Conservation (phyloP, 441 rosid genomes). For the Daphne laureola region DNA sequence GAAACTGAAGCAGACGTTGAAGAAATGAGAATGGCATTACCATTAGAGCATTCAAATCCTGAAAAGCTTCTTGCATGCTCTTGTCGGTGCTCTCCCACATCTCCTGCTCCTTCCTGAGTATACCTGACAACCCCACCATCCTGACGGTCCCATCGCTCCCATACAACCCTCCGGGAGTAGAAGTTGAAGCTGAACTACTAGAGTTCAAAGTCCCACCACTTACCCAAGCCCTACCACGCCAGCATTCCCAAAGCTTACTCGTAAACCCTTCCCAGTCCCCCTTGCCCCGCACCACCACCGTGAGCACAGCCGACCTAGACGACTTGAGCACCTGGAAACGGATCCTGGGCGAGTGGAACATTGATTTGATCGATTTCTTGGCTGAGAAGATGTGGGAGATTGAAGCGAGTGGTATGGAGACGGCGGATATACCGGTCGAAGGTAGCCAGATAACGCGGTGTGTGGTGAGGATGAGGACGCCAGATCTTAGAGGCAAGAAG, state of each 20-base stretch:
- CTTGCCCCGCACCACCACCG: constrained; percentile 71
- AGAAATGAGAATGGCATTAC: constrained; percentile 19
- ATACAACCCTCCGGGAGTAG: constrained; percentile 37
- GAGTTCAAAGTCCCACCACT: constrained; percentile 23
- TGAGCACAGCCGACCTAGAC: constrained; percentile 47
- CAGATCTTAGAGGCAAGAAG: constrained; percentile 42
- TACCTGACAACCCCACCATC: constrained; percentile 85
- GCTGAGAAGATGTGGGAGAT: constrained; percentile 51
- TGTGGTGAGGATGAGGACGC: constrained; percentile 69
- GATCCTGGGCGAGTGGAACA: constrained; percentile 81
- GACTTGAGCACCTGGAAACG: constrained; percentile 54
- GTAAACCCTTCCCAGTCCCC: constrained; percentile 70
- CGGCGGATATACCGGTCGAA: constrained; percentile 24
- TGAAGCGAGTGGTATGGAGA: constrained; percentile 41
- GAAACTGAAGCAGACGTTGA: not conserved
- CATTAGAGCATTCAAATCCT: constrained; percentile 89
- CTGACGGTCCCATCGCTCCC: constrained; percentile 74
- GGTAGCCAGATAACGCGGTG: constrained; percentile 90
- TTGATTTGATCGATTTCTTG: constrained; percentile 72
- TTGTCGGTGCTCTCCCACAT: constrained; percentile 93
- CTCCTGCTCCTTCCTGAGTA: constrained; percentile 86
- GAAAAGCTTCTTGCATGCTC: constrained; percentile 93
- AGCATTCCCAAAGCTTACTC: constrained; percentile 64
- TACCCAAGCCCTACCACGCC: constrained; percentile 84
- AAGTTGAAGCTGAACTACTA: not conserved